Conservation (phyloP, 2,329 filamentous ascomycete species). For the Pestalotiopsis sp. region DNA sequence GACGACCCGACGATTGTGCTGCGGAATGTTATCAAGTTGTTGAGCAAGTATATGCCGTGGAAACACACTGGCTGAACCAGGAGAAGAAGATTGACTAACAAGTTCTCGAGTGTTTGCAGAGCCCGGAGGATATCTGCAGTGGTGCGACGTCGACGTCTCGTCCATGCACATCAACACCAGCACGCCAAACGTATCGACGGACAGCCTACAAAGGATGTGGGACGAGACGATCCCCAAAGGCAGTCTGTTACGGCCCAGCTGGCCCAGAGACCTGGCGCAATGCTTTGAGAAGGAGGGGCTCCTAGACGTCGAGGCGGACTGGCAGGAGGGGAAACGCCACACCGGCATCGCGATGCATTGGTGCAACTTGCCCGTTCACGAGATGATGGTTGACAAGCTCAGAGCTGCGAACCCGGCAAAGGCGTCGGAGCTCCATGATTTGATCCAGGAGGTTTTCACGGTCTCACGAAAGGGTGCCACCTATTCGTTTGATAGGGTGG, state of each 20-base stretch:
- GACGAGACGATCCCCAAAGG: background rate
- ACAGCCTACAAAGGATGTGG: background rate
- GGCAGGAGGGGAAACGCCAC: background rate
- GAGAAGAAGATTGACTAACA: background rate
- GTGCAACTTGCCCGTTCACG: background rate
- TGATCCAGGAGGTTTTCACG: background rate
- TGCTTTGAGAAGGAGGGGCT: background rate
- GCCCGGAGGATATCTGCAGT: background rate
- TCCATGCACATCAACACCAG: background rate
- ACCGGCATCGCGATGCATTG: no score
- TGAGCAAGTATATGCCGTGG: background rate
- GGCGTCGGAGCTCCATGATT: background rate
- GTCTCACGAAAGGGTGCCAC: no score
- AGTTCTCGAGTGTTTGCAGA: background rate
- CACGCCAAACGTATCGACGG: background rate
- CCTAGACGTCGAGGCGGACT: background rate
- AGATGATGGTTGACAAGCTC: background rate
- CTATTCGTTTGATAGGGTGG: no score
- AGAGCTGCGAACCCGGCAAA: background rate
- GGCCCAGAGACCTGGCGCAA: no score
- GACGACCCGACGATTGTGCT: background rate
- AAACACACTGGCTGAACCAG: background rate
- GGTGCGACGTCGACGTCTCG: background rate
- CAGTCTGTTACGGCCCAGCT: background rate
- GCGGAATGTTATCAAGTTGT: background rate